Base-by-base conservation (phyloP, 2,329 filamentous ascomycete species). In the Periconia sp. region DNA sequence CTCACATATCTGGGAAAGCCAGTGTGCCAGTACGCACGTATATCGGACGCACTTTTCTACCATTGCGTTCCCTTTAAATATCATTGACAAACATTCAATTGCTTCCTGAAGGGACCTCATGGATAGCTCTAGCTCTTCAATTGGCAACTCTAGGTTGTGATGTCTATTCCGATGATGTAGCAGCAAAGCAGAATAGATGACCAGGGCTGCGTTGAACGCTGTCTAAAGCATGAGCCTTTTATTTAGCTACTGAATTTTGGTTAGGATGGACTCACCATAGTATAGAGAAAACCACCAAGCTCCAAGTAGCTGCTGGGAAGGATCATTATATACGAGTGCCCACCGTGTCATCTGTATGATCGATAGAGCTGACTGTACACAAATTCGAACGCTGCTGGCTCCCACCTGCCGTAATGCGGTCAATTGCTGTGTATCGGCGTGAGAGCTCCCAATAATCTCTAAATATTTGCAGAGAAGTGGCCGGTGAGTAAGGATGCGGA, bases 201-300 rank as follows among this genome's bases (percentile, higher is more conserved):
- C 61, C 3, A 71, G 56, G 8, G 65, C 67, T 10, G 54, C 48
- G 28, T 60, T 43, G 46, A 61, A 58, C 8, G 41, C 60, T 63
- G 12, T 11, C 9, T 15, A 17, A 17, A 29, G 24, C 16, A 30
- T 9, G n/a, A 8, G 7, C 16, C 15, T 19, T 8, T 10, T 17
- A 5, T 3, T 9, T 19, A 23, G 32, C 9, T n/a, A n/a, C n/a
- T n/a, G n/a, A n/a, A n/a, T n/a, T n/a, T n/a, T n/a, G n/a, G n/a
- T n/a, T n/a, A n/a, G n/a, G 25, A 19, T 7, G 5, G 5, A 59
- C 46, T 50, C 64, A 53, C 55, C 43, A 46, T 73, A 74, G 42
- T 73, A 73, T 7, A 73, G 51, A 15, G 64, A 62, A 45, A 71
- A 74, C 68, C 70, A 73, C 70, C 71, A 73, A 5, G 70, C 70